Evolutionary conservation across 768 basidiomycete genomes (phyloP).

Genomic region (Daedalea quercina): DNA sequence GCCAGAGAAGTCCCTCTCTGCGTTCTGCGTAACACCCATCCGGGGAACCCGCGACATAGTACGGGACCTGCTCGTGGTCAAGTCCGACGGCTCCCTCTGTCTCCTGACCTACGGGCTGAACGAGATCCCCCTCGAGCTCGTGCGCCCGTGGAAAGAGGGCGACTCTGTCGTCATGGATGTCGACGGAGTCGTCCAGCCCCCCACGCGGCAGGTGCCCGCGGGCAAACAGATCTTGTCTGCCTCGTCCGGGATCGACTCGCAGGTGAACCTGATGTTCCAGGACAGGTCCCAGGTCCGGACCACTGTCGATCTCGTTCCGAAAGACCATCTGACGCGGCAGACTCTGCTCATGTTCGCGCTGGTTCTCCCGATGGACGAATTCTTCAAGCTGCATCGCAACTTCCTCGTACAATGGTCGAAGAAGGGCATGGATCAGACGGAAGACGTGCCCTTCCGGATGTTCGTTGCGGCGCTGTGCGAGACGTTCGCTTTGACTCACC

Average conservation of each 20-base stretch:
- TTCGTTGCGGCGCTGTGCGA: constrained; percentile 46
- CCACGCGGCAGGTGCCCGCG: background rate
- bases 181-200: background rate
- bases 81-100: constrained; percentile 43
- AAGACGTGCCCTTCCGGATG: constrained; percentile 49
- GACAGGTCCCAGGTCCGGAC: constrained; percentile 42
- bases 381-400: constrained; percentile 46
- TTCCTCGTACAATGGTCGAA: constrained; percentile 57
- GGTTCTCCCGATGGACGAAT: constrained; percentile 47
- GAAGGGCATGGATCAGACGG: constrained; percentile 33
- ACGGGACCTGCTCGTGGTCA: constrained; percentile 65
- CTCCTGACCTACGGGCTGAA: constrained; percentile 57
- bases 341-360: constrained; percentile 59
- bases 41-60: constrained; percentile 56
- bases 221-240: constrained; percentile 34
- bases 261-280: constrained; percentile 45
- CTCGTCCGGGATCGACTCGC: constrained; percentile 42
- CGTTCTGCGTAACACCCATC: constrained; percentile 49
- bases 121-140: constrained; percentile 22
- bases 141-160: background rate
- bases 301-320: constrained; percentile 49
- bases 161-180: background rate
- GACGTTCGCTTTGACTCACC: constrained; percentile 33
- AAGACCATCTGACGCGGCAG: constrained; percentile 47
- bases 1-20: constrained; percentile 33